Base-by-base conservation (phyloP, 495 filamentous ascomycete genomes). In the Podospora appendiculata region DNA sequence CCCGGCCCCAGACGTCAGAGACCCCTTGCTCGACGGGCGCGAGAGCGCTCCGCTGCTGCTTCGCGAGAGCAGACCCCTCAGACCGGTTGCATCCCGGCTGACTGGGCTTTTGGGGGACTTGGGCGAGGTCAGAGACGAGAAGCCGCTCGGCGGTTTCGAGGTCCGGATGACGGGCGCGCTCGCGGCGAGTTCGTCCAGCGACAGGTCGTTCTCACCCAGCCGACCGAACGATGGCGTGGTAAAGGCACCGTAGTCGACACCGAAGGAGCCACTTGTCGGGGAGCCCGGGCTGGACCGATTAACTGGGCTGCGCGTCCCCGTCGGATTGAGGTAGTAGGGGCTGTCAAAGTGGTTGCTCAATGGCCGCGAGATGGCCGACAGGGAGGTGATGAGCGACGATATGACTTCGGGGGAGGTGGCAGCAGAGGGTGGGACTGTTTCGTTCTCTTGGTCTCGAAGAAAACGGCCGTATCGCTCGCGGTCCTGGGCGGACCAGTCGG, bases 361-460 rank as follows among this genome's bases (percentile, higher is more conserved):
- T 18, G 89, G 86, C 45, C 80, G 76, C 0, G 89, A 90, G 56
- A 97, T 94, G 63, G 85, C 81, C 16, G 89, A 90, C 14, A 98
- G 80, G 4, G 90, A 93, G 47, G 90, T 91, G 66, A 98, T 95
- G 47, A 98, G 76, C 39, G 87, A 90, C 47, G 88, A 91, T 55
- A 98, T 97, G 45, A 98, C 87, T 68, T 95, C 90, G 25, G 93
- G 89, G 12, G 90, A 93, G 2, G 88, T 85, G 43, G 89, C 81
- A 43, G 78, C 67, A 32, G 57, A 38, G 6, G 63, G 48, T 18
- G 44, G 38, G 8, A 39, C 33, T 14, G 50, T 45, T 40, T 61
- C 57, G 51, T 51, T 47, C 14, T 60, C 48, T 65, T 61, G 38
- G 61, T 72, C 55, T 50, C 58, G 56, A 25, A 51, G 54, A 41